Percentiles rank a stretch among this genome's conserved stretches.
Conservation (phyloP, 106 monocot genomes). For the Apostasia ramifera region DNA sequence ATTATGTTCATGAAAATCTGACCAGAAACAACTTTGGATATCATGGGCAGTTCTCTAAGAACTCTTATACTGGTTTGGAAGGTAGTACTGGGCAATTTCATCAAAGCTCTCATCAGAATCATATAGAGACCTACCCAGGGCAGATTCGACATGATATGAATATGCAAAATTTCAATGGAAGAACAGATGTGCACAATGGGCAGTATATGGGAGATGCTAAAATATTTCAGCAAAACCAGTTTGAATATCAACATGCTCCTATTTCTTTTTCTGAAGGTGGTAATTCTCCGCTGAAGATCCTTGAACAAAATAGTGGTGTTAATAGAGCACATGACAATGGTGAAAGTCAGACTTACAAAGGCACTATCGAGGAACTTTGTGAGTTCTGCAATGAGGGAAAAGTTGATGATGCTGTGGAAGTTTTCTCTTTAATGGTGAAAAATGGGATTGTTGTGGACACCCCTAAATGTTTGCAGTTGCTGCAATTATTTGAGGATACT, state of each 20-base stretch:
- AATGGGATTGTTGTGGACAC: constrained; percentile 32
- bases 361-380: constrained; percentile 65
- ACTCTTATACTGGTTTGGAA: neutral
- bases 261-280: neutral
- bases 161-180: neutral
- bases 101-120: neutral
- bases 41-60: neutral
- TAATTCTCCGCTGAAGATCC: neutral
- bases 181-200: neutral
- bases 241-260: constrained; percentile 4
- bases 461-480: constrained; percentile 40
- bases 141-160: neutral
- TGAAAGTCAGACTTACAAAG: constrained; percentile 17
- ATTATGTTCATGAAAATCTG: neutral
- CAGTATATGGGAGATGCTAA: neutral
- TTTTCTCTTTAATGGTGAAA: constrained; percentile 46
- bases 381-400: constrained; percentile 48
- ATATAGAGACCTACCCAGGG: neutral
- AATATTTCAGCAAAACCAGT: neutral
- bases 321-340: constrained; percentile 13
- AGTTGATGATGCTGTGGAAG: constrained; percentile 61
- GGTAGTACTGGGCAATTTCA: neutral
- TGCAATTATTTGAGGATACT: constrained; percentile 63
- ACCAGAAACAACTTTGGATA: neutral
- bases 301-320: neutral